Evolutionary conservation across 2,329 filamentous ascomycete species (phyloP), one percentile per base, ranked within the genome.

Genomic region (Microcera coccophila): DNA sequence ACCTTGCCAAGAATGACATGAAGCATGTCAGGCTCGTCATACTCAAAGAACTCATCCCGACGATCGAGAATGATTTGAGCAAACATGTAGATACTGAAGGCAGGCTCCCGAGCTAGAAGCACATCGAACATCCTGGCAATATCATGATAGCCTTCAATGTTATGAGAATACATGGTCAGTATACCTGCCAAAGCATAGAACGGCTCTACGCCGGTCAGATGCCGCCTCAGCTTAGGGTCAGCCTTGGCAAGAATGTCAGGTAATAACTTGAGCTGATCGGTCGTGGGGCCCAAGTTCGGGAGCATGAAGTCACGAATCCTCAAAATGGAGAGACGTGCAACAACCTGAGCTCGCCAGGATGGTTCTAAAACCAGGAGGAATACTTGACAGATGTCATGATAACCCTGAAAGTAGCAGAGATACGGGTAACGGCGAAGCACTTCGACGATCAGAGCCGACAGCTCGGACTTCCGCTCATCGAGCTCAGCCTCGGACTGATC

Each of bases 241-340:
- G 82, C 84, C 26, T 74, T 75, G 49, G 78, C 71, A 19, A 98
- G 72, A 42, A 98, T 86, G 42, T 87, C 81, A 5, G 90, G 90
- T 42, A 98, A 83, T 11, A 98, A 78, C 29, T 82, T 79, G n/a
- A 98, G 80, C 65, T 98, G 93, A 41, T 83, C 76, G 37, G 94
- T 73, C 17, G 90, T 88, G 3, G 90, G 88, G 12, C 80, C 74
- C 34, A 98, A 79, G 31, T 82, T 88, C 8, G 91, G 90, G 10
- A 98, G 81, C 93, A 98, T 96, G 65, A 96, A 98, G 68, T 98
- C 93, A 49, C 93, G 82, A 62, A 98, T 96, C 40, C 90, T 85
- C 34, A 97, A 78, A 22, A 90, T 75, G 3, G 90, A 95, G 45
- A 98, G 81, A n/a, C 87, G 85, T 24, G 86, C 77, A 22, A 94